Evolutionary conservation across 2,329 filamentous ascomycete species (phyloP).

Genomic region (Fusarium continuum): DNA sequence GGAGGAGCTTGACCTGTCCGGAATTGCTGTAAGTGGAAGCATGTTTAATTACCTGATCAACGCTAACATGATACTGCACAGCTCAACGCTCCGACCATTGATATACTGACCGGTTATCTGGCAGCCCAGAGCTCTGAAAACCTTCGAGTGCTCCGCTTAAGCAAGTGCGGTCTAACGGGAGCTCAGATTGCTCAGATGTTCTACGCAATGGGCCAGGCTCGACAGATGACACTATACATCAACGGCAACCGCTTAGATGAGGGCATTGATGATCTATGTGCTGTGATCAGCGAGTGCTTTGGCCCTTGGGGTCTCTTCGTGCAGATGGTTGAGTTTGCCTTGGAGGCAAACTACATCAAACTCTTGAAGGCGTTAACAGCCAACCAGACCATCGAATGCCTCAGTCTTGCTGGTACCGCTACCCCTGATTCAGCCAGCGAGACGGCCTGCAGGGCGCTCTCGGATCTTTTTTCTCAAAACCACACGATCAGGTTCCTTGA

Average conservation of each 20-base stretch:
- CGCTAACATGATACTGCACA: conserved; percentile 18
- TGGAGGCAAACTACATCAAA: conserved; percentile 61
- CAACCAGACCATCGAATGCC: conserved; percentile 60
- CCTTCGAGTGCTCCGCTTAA: conserved; percentile 58
- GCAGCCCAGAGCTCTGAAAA: conserved; percentile 50
- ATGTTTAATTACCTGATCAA: not conserved
- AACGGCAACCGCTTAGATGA: conserved; percentile 63
- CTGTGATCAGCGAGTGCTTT: conserved; percentile 57
- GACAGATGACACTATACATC: conserved; percentile 59
- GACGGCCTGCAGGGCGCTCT: conserved; percentile 59
- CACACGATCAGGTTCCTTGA: conserved; percentile 62
- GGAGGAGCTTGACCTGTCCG: conserved; percentile 64
- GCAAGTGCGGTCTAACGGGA: conserved; percentile 63
- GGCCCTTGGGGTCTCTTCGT: conserved; percentile 61
- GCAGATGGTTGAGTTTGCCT: conserved; percentile 66
- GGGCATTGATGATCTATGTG: conserved; percentile 60
- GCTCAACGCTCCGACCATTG: conserved; percentile 61
- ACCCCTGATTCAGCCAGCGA: conserved; percentile 57
- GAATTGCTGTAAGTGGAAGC: conserved; percentile 57
- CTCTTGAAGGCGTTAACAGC: conserved; percentile 60
- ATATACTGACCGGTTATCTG: conserved; percentile 58
- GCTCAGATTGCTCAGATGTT: conserved; percentile 61
- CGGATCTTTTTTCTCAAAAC: conserved; percentile 62
- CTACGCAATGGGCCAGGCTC: conserved; percentile 58
- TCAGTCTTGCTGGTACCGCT: conserved; percentile 65